These are phyloP conservation scores for Colletotrichum liaoningense DNA, from an alignment of 2,329 filamentous ascomycete genomes.

Conservation along the genomic window DNA sequence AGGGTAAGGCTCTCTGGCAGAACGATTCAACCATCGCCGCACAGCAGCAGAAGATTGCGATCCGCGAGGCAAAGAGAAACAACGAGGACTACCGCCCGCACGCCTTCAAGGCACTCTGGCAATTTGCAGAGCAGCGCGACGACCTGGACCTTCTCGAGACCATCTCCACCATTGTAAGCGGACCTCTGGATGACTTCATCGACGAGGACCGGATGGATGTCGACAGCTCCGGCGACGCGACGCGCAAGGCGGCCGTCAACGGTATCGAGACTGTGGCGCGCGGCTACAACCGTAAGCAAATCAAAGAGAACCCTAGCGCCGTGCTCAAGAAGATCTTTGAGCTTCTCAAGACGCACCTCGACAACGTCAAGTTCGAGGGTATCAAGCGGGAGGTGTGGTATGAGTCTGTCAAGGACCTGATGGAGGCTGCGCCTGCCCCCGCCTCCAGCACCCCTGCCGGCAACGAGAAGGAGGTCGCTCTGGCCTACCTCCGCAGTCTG, in stretches of 20 bases:
- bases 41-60: conserved; percentile 81
- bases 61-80: conserved; percentile 91
- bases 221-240: conserved; percentile 60
- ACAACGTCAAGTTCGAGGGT: conserved; percentile 49
- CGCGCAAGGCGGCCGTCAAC: conserved; percentile 57
- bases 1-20: conserved; percentile 69
- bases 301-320: conserved; percentile 48
- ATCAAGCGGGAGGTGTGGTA: conserved; percentile 66
- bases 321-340: conserved; percentile 54
- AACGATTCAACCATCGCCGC: conserved; percentile 64
- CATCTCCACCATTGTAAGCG: conserved; percentile 71
- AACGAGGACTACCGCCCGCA: conserved; percentile 86
- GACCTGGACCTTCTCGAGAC: conserved; percentile 79
- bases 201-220: conserved; percentile 77
- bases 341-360: conserved; percentile 54
- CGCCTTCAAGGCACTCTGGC: conserved; percentile 78
- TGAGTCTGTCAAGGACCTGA: conserved; percentile 57
- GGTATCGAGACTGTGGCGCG: conserved; percentile 62
- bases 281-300: conserved; percentile 58
- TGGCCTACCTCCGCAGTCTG: conserved; percentile 58
- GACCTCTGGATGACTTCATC: conserved; percentile 68
- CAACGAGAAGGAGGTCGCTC: conserved; percentile 37
- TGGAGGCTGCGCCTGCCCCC: conserved; percentile 52
- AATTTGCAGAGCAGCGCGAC: conserved; percentile 74
- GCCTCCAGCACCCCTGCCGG: conserved; percentile 23